Percentiles rank a stretch among this genome's conserved stretches.
phyloP scores from a whole-genome alignment of 371 early-diverging fungal genomes.

The Mortierella sp. region DNA sequence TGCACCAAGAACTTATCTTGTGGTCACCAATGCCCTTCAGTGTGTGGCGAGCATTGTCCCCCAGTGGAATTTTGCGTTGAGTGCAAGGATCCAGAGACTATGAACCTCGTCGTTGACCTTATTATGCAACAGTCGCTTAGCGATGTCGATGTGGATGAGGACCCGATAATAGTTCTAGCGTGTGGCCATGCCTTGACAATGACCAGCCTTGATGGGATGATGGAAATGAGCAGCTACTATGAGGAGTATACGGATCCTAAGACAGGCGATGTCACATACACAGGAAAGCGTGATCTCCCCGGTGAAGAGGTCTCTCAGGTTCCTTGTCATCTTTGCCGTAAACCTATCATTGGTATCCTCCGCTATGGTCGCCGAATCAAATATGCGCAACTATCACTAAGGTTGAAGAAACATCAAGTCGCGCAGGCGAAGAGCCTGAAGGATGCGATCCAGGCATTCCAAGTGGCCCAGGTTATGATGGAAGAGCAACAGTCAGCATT shows the following conservation, averaged over 20 bases:
- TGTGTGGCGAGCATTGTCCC: slow-evolving; percentile 71
- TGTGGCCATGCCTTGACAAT: slow-evolving; percentile 65
- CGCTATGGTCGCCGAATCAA: slow-evolving; percentile 52
- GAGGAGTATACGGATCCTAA: background rate
- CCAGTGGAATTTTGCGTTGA: slow-evolving; percentile 55
- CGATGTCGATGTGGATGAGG: slow-evolving; percentile 59
- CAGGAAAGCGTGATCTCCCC: slow-evolving; percentile 26
- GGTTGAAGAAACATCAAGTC: slow-evolving; percentile 22
- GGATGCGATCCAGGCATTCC: background rate
- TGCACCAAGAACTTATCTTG: slow-evolving; percentile 60
- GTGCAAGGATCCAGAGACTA: slow-evolving; percentile 32
- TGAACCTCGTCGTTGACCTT: slow-evolving; percentile 54
- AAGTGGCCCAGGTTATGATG: background rate
- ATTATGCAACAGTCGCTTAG: slow-evolving; percentile 50
- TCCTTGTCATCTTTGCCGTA: slow-evolving; percentile 36
- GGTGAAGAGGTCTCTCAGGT: slow-evolving; percentile 24
- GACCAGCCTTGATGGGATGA: slow-evolving; percentile 59
- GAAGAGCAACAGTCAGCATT: background rate
- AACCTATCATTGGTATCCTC: slow-evolving; percentile 30
- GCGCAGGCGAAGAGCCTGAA: slow-evolving; percentile 6
- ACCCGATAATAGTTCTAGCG: slow-evolving; percentile 60
- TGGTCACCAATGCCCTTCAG: slow-evolving; percentile 64
- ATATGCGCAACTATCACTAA: slow-evolving; percentile 19
- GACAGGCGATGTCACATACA: slow-evolving; percentile 16
- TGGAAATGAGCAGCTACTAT: slow-evolving; percentile 59